Conservation (phyloP, 805 yeast species). For the Cephaloascus albidus region DNA sequence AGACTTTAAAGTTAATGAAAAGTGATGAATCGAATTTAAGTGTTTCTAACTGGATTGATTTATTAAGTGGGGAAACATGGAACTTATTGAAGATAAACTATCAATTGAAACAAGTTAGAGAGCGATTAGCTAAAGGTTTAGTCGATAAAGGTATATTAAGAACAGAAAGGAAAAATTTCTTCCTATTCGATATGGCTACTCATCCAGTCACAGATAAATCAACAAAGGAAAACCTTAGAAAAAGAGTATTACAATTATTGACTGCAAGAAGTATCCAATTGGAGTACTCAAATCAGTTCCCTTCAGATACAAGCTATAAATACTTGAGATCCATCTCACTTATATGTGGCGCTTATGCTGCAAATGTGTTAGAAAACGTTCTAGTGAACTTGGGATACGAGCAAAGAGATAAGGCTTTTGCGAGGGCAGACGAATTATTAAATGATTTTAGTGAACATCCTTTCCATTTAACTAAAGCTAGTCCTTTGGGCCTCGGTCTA, state of each 20-base stretch:
- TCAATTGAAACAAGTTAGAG: slow-evolving; percentile 95
- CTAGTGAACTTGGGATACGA: slow-evolving; percentile 70
- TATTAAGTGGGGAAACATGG: slow-evolving; percentile 95
- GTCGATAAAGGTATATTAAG: slow-evolving; percentile 95
- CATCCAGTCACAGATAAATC: slow-evolving; percentile 88
- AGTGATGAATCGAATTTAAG: slow-evolving; percentile 69
- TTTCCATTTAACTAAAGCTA: slow-evolving; percentile 45
- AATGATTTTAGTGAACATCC: slow-evolving; percentile 82
- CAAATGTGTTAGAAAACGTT: slow-evolving; percentile 90
- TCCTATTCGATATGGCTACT: slow-evolving; percentile 96
- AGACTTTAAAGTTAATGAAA: slow-evolving; percentile 84
- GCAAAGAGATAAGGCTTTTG: slow-evolving; percentile 84
- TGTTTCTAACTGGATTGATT: slow-evolving; percentile 87
- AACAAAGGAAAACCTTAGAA: slow-evolving; percentile 73
- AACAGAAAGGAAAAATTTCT: slow-evolving; percentile 91
- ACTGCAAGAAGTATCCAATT: slow-evolving; percentile 60
- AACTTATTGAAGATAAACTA: slow-evolving; percentile 87
- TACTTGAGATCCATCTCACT: slow-evolving; percentile 72
- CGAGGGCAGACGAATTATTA: slow-evolving; percentile 88
- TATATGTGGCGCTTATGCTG: slow-evolving; percentile 88
- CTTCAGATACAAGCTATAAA: slow-evolving; percentile 57
- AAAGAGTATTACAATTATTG: slow-evolving; percentile 61
- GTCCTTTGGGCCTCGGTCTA: slow-evolving; percentile 61
- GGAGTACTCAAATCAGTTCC: slow-evolving; percentile 50
- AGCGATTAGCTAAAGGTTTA: slow-evolving; percentile 89